Evolutionary conservation across 345 rosid species (phyloP).

Genomic region (Noccaea caerulescens): DNA sequence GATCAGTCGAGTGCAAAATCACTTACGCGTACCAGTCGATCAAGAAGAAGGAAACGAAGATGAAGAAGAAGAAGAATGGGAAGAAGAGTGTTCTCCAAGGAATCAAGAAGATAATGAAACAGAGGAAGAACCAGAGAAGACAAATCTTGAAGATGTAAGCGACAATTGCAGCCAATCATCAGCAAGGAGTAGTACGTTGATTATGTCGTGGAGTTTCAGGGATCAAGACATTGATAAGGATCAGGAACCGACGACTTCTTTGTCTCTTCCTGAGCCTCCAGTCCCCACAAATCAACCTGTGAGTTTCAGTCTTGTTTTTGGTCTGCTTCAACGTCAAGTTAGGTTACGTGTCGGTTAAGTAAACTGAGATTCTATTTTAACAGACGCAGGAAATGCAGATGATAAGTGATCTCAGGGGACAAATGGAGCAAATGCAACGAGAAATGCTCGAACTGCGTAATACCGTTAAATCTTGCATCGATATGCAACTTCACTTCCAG

Average conservation of each 20-base stretch:
- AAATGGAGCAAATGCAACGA: conserved; percentile 68
- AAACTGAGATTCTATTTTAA: conserved; percentile 6
- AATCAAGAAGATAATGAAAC: conserved; percentile 41
- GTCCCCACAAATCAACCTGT: conserved; percentile 50
- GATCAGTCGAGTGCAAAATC: conserved; percentile 52
- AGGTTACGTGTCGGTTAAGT: conserved; percentile 27
- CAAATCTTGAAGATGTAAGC: conserved; percentile 48
- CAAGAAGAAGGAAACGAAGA: conserved; percentile 22
- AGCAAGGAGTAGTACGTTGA: conserved; percentile 35
- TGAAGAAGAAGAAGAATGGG: conserved; percentile 32
- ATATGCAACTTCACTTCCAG: conserved; percentile 64
- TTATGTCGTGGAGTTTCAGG: conserved; percentile 58
- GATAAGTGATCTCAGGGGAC: conserved; percentile 63
- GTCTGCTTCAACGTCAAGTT: neutral
- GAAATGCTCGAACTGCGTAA: conserved; percentile 72
- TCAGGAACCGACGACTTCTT: conserved; percentile 45
- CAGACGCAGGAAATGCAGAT: conserved; percentile 65
- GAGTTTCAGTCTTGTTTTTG: conserved; percentile 40
- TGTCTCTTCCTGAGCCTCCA: conserved; percentile 37
- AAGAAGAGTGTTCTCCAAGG: conserved; percentile 34
- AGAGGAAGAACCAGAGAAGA: conserved; percentile 43
- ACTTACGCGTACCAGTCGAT: conserved; percentile 42
- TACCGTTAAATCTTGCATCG: conserved; percentile 58
- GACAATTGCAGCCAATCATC: conserved; percentile 54
- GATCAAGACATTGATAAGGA: conserved; percentile 50